A percentile compares a stretch with the other conserved stretches of the same genome.
These are phyloP conservation scores for Ophiocordyceps camponoti-leonardi DNA, from an alignment of 2,329 filamentous ascomycete species.

Conservation along the genomic window DNA sequence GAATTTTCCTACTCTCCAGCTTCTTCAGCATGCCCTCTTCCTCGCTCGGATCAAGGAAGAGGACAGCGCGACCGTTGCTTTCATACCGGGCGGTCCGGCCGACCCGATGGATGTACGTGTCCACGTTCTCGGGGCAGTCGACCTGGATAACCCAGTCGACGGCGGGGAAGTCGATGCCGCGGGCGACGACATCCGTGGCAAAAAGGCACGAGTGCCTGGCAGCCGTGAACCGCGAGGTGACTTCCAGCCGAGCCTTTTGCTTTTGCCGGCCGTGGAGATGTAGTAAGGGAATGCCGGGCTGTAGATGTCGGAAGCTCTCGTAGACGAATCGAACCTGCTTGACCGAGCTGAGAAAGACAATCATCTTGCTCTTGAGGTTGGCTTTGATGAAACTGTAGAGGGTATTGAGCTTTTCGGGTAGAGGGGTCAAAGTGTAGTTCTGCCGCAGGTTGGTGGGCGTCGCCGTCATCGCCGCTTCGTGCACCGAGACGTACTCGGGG, in stretches of 20 bases:
- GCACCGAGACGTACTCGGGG: conserved; percentile 88
- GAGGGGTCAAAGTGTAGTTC: conserved; percentile 72
- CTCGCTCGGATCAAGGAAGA: conserved; percentile 86
- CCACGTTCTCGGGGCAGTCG: conserved; percentile 92
- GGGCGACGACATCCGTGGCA: conserved; percentile 85
- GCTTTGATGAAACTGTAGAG: conserved; percentile 84
- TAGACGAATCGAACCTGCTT: conserved; percentile 96
- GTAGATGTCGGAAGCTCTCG: conserved; percentile 80
- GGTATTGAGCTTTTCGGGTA: conserved; percentile 80
- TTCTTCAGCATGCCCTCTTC: conserved; percentile 80
- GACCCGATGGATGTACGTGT: conserved; percentile 95
- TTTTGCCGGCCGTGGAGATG: conserved; percentile 93
- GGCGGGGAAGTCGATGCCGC: conserved; percentile 87
- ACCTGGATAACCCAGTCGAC: conserved; percentile 98
- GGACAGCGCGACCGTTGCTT: conserved; percentile 66
- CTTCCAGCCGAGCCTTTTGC: conserved; percentile 72
- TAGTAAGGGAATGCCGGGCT: conserved; percentile 82
- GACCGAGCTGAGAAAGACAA: conserved; percentile 87
- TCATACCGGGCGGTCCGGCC: conserved; percentile 91
- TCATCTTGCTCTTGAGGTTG: conserved; percentile 83
- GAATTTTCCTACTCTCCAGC: conserved; percentile 77
- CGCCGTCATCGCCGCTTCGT: conserved; percentile 62
- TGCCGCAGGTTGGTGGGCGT: conserved; percentile 78
- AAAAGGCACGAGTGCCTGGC: conserved; percentile 79
- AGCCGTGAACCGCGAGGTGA: conserved; percentile 65